A percentile compares a stretch with the other conserved stretches of the same genome.
Evolutionary conservation across 164 flowering plant species (phyloP).

Genomic region (Aristolochia californica): DNA sequence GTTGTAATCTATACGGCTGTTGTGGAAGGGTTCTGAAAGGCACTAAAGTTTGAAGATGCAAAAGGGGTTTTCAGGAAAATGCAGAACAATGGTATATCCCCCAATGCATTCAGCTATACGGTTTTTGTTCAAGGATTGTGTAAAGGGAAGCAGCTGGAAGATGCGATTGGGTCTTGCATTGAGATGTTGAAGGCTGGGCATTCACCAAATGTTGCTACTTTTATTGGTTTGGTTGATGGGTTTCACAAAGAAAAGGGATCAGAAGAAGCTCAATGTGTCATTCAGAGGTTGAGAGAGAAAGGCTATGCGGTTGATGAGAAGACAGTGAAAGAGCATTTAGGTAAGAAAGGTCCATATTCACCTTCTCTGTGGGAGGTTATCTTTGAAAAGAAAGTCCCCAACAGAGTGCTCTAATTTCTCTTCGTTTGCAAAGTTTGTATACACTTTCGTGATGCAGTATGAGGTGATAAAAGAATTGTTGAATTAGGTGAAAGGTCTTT

Average conservation of each 20-base stretch:
- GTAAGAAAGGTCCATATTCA: slow-evolving; percentile 57
- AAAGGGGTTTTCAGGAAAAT: slow-evolving; percentile 76
- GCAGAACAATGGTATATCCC: slow-evolving; percentile 58
- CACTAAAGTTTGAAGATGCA: slow-evolving; percentile 70
- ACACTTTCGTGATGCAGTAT: too few relatives aligned
- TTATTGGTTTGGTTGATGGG: slow-evolving; percentile 48
- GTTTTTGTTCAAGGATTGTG: slow-evolving; percentile 61
- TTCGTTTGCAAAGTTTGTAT: background rate
- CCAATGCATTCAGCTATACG: slow-evolving; percentile 69
- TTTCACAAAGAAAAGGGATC: slow-evolving; percentile 53
- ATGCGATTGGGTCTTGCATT: slow-evolving; percentile 41
- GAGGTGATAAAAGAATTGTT: too few relatives aligned
- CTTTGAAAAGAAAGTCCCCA: slow-evolving; percentile 45
- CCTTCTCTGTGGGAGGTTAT: slow-evolving; percentile 64
- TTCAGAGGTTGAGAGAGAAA: slow-evolving; percentile 38
- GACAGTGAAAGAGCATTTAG: slow-evolving; percentile 58
- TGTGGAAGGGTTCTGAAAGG: slow-evolving; percentile 87
- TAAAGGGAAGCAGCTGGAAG: slow-evolving; percentile 42
- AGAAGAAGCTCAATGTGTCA: slow-evolving; percentile 44
- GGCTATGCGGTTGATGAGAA: slow-evolving; percentile 60
- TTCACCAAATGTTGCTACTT: slow-evolving; percentile 62
- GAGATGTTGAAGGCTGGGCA: slow-evolving; percentile 90
- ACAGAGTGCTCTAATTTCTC: slow-evolving; percentile 18
- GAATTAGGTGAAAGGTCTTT: too few relatives aligned
- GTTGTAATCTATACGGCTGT: slow-evolving; percentile 94